phyloP scores from a whole-genome alignment of 1,139 yeast species.

The Hyphopichia khmerensis region DNA sequence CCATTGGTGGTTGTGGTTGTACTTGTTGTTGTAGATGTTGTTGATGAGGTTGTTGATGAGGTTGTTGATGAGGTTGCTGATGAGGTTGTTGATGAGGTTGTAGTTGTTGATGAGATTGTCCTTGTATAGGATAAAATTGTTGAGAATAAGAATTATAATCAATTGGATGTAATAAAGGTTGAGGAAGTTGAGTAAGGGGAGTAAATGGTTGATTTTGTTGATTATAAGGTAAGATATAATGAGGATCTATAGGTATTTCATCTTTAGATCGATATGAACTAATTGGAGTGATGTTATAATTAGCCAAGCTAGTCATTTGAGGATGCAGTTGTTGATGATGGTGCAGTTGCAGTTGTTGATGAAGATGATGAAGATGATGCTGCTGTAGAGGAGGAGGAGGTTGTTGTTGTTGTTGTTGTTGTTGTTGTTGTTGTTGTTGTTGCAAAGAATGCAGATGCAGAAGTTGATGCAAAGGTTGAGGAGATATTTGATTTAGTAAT shows the following conservation, averaged over 20 bases:
- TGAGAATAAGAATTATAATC: too few species aligned
- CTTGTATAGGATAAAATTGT: too few species aligned
- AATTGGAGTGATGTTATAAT: neutral
- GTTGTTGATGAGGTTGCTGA: neutral
- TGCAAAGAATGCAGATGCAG: neutral
- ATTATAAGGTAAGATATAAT: neutral
- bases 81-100: neutral
- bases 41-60: neutral
- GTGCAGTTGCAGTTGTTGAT: neutral
- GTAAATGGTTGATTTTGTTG: neutral
- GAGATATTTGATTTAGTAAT: too few species aligned
- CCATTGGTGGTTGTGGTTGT: constrained; percentile 1
- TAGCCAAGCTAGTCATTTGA: constrained; percentile 2
- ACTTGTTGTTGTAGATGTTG: neutral
- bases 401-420: constrained; percentile 5
- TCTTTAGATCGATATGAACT: neutral
- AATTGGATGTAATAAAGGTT: neutral
- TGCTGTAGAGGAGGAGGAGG: neutral
- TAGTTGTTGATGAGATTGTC: too few species aligned
- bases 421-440: constrained; percentile 5
- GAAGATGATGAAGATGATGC: neutral
- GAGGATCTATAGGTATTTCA: constrained; percentile 1
- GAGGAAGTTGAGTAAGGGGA: too few species aligned
- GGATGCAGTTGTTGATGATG: too few species aligned
- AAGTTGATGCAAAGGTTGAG: neutral